Evolutionary conservation across 257 asterid species (phyloP).

Genomic region (Scutellaria minor): DNA sequence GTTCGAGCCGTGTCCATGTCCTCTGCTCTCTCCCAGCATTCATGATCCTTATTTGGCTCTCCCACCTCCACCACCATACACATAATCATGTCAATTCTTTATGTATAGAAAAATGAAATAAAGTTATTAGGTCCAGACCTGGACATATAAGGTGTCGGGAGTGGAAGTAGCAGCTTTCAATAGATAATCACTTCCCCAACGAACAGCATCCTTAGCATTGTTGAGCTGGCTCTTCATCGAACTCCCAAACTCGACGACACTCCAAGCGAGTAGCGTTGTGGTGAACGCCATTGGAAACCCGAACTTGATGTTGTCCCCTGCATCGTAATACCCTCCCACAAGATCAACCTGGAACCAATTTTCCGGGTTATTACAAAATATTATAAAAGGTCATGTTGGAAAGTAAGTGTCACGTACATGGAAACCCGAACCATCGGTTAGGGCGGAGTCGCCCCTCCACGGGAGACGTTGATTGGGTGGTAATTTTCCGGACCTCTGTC

Average conservation of each 20-base stretch:
- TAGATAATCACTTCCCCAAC: slow-evolving; percentile 87
- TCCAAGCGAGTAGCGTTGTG: slow-evolving; percentile 78
- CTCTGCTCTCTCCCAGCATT: slow-evolving; percentile 88
- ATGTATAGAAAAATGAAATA: neutral
- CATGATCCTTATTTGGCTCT: slow-evolving; percentile 76
- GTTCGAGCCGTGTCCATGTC: slow-evolving; percentile 82
- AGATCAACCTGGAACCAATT: slow-evolving; percentile 59
- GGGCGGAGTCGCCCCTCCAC: slow-evolving; percentile 78
- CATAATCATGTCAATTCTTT: neutral
- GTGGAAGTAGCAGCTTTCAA: slow-evolving; percentile 81
- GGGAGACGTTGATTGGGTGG: slow-evolving; percentile 57
- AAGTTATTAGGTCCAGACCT: slow-evolving; percentile 42
- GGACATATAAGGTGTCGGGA: slow-evolving; percentile 65
- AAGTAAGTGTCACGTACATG: slow-evolving; percentile 42
- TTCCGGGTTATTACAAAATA: neutral
- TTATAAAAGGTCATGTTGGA: neutral
- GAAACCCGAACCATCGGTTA: slow-evolving; percentile 70
- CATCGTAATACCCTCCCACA: slow-evolving; percentile 87
- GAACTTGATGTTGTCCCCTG: slow-evolving; percentile 85
- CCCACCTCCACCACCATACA: slow-evolving; percentile 56
- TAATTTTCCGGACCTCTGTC: slow-evolving; percentile 80
- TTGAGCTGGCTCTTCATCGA: slow-evolving; percentile 56
- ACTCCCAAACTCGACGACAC: slow-evolving; percentile 73
- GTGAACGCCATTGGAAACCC: slow-evolving; percentile 93
- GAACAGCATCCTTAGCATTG: slow-evolving; percentile 63